These are phyloP conservation scores for Cytospora schulzeri DNA, from an alignment of 2,329 filamentous ascomycete genomes.

Conservation along the genomic window DNA sequence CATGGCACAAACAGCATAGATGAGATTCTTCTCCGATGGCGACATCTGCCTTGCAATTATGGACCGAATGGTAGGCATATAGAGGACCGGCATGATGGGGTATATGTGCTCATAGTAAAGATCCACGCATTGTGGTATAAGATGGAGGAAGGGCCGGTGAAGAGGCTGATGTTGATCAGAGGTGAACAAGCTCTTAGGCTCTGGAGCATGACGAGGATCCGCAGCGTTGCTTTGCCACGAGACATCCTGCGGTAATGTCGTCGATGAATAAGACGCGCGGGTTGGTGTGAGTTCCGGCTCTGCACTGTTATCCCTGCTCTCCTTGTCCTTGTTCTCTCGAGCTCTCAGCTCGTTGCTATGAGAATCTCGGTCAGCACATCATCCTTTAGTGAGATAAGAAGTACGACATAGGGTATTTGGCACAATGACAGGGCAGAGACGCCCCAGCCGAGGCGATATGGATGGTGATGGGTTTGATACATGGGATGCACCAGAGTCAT, in stretches of 20 bases:
- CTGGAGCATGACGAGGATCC: conserved; percentile 38
- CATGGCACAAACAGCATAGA: conserved; percentile 61
- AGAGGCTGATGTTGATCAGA: conserved; percentile 47
- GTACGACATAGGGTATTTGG: background rate
- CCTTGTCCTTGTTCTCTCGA: conserved; percentile 46
- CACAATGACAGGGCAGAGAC: background rate
- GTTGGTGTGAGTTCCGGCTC: conserved; percentile 30
- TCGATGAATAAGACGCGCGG: conserved; percentile 32
- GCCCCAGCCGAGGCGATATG: background rate
- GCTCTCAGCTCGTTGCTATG: conserved; percentile 55
- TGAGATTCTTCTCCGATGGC: conserved; percentile 45
- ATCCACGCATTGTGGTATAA: conserved; percentile 58
- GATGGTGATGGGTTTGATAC: background rate
- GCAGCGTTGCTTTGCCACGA: conserved; percentile 37
- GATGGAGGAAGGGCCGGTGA: conserved; percentile 46
- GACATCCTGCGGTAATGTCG: conserved; percentile 33
- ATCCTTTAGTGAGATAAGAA: background rate
- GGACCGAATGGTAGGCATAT: conserved; percentile 56
- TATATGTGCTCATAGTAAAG: conserved; percentile 65
- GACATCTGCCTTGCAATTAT: conserved; percentile 48
- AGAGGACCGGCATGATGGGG: conserved; percentile 64
- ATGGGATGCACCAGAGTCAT: background rate
- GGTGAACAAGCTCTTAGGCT: conserved; percentile 42
- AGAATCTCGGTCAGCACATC: conserved; percentile 8
- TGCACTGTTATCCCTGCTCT: conserved; percentile 44